Conservation (phyloP, 2,329 filamentous ascomycete species). For the Dryadomyces quercus-mongolicae region DNA sequence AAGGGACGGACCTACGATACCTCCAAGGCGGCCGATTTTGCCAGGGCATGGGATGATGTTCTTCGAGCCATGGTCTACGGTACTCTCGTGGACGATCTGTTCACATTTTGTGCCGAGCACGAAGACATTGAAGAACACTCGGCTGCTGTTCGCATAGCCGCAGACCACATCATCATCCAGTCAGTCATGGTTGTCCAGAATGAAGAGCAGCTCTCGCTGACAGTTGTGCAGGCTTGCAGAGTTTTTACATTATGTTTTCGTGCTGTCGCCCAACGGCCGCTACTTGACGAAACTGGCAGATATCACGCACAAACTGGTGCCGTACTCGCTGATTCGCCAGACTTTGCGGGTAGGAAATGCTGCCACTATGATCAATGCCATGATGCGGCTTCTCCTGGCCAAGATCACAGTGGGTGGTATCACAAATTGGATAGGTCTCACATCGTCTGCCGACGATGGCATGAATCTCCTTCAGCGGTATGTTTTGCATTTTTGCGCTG, state of each 20-base stretch:
- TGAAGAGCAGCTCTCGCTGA: not conserved
- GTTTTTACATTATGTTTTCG: constrained; percentile 60
- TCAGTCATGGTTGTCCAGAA: constrained; percentile 20
- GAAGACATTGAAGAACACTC: constrained; percentile 53
- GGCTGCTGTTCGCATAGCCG: constrained; percentile 47
- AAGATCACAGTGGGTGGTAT: constrained; percentile 64
- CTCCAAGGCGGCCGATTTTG: constrained; percentile 45
- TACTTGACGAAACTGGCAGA: constrained; percentile 60
- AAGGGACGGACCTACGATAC: constrained; percentile 36
- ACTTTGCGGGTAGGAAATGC: constrained; percentile 67
- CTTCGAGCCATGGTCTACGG: constrained; percentile 57
- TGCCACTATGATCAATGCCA: constrained; percentile 67
- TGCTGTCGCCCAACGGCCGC: constrained; percentile 63
- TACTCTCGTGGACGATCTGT: constrained; percentile 51
- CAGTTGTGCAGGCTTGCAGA: constrained; percentile 51
- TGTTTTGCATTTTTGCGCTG: too few species aligned
- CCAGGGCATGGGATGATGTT: constrained; percentile 53
- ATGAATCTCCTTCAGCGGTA: constrained; percentile 65
- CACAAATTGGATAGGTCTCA: constrained; percentile 70
- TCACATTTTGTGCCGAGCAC: constrained; percentile 46
- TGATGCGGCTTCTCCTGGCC: constrained; percentile 61
- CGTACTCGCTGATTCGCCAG: constrained; percentile 60
- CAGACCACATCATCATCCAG: constrained; percentile 59
- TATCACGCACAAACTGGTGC: constrained; percentile 57
- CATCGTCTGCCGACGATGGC: constrained; percentile 58